Evolutionary conservation across 1,284 basidiomycete species (phyloP), one percentile per base, ranked within the genome.

Genomic region (Puccinia triticina): DNA sequence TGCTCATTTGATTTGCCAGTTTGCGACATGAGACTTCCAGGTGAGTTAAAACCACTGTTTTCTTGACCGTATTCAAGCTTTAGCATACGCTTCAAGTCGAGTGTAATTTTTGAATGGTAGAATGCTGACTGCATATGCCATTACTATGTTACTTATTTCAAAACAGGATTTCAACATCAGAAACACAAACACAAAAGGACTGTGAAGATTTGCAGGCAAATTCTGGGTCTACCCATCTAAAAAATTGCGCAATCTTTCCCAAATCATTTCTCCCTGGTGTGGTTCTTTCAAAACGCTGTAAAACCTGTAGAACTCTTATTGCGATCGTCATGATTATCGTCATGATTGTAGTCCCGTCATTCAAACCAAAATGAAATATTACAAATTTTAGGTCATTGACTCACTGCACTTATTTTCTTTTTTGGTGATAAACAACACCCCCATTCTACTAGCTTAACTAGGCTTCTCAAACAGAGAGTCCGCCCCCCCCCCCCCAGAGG

Each of bases 1-100:
- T 80, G 78, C 29, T 59, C 57, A 1, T 80, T 80, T 46, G 69
- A 72, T 32, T 64, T 80, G 32, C 78, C 78, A 29, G 78, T 80
- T 37, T 80, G 78, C 64, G 78, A 80, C 40, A 59, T 72, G 46
- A 55, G 78, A 37, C 14, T n/a, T 26, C 40, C 67, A 18, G 78
- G 78, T 80, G 55, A 80, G 78, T 53, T n/a, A 18, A 66, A 34
- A 40, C 59, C 16, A 16, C 11, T 5, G 1, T 61, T 61, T 61
- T 61, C 32, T 61, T 61, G 26, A 18, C n/a, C 64, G 37, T 50
- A 43, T 48, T 8, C 14, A 11, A 46, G 23, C 3, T 46, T 46
- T 23, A 40, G 34, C 34, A 29, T 32, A 77, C 61, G 32, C 23
- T 23, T 66, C 16, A 0, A 59, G 16, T 40, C 46, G 5, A 69